Percentiles rank a stretch among this genome's conserved stretches.
Conservation (phyloP, 2,329 filamentous ascomycete genomes). For the Stagonosporopsis vannaccii region DNA sequence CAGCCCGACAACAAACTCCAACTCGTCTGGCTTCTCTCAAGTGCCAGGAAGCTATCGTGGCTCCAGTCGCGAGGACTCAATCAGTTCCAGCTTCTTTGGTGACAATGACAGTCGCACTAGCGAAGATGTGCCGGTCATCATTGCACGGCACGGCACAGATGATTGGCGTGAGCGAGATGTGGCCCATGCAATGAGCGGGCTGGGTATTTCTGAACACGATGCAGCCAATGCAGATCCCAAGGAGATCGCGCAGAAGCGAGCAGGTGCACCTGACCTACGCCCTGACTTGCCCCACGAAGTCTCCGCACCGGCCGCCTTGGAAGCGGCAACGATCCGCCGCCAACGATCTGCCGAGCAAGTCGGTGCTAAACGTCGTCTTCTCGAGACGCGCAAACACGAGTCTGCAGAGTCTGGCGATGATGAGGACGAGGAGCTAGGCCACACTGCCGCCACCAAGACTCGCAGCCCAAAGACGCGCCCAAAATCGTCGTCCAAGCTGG, state of each 20-base stretch:
- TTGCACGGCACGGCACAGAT: slow-evolving; percentile 74
- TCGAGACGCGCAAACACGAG: slow-evolving; percentile 76
- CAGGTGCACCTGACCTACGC: slow-evolving; percentile 36
- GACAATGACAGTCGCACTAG: slow-evolving; percentile 78
- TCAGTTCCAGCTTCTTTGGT: slow-evolving; percentile 86
- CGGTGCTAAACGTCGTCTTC: slow-evolving; percentile 74
- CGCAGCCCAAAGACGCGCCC: slow-evolving; percentile 59
- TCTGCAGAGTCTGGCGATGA: slow-evolving; percentile 90
- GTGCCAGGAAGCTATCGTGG: slow-evolving; percentile 76
- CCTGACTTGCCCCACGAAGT: slow-evolving; percentile 54
- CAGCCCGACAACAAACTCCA: slow-evolving; percentile 75
- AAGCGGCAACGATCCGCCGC: slow-evolving; percentile 58
- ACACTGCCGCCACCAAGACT: slow-evolving; percentile 38
- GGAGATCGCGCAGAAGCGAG: slow-evolving; percentile 33
- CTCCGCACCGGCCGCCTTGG: slow-evolving; percentile 67
- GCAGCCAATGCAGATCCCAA: slow-evolving; percentile 53
- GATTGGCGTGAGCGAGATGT: slow-evolving; percentile 75
- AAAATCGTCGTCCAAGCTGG: slow-evolving; percentile 75
- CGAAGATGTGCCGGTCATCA: slow-evolving; percentile 79
- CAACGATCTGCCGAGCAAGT: slow-evolving; percentile 77
- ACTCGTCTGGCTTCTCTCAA: slow-evolving; percentile 73
- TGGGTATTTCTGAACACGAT: slow-evolving; percentile 75
- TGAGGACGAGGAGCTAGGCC: slow-evolving; percentile 88
- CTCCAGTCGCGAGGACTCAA: slow-evolving; percentile 86
- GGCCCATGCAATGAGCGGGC: slow-evolving; percentile 63